Evolutionary conservation across 352 stramenopile genomes (phyloP).

Genomic region (Elongisporangium senticosum): DNA sequence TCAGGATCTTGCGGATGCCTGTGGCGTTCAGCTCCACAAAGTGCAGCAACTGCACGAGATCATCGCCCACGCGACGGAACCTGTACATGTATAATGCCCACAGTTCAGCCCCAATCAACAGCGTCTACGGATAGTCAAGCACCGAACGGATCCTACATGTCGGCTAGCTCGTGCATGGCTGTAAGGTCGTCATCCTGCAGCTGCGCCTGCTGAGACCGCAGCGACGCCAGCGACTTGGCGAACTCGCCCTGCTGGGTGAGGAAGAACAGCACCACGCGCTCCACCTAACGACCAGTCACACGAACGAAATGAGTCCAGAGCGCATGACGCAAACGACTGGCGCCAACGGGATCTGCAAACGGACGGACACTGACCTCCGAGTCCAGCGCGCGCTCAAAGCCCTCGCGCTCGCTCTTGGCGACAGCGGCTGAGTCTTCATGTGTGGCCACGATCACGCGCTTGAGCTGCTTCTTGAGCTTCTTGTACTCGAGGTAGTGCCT

Average conservation of each 20-base stretch:
- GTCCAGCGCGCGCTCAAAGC: slow-evolving; percentile 73
- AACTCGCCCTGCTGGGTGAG: slow-evolving; percentile 82
- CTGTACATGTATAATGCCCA: slow-evolving; percentile 3
- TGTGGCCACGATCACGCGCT: slow-evolving; percentile 52
- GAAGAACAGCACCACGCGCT: slow-evolving; percentile 84
- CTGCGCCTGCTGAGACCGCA: slow-evolving; percentile 43
- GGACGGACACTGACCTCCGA: slow-evolving; percentile 29
- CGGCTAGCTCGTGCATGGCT: slow-evolving; percentile 62
- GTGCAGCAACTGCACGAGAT: slow-evolving; percentile 75
- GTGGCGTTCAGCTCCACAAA: slow-evolving; percentile 86
- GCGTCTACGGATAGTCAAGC: not conserved
- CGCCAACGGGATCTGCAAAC: not conserved
- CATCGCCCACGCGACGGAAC: slow-evolving; percentile 68
- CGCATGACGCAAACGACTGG: not conserved
- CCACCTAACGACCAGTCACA: slow-evolving; percentile 18
- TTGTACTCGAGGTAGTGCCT: slow-evolving; percentile 90
- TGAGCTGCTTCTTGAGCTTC: slow-evolving; percentile 85
- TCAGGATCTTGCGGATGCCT: slow-evolving; percentile 86
- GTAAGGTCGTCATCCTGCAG: slow-evolving; percentile 41
- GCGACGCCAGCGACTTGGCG: slow-evolving; percentile 48
- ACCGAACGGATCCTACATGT: slow-evolving; percentile 22
- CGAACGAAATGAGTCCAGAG: not conserved
- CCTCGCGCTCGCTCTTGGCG: slow-evolving; percentile 42
- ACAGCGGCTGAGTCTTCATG: slow-evolving; percentile 19
- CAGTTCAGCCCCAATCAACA: not conserved